These are phyloP conservation scores for Annona squamosa DNA, from an alignment of 164 flowering plant species.

Conservation along the genomic window DNA sequence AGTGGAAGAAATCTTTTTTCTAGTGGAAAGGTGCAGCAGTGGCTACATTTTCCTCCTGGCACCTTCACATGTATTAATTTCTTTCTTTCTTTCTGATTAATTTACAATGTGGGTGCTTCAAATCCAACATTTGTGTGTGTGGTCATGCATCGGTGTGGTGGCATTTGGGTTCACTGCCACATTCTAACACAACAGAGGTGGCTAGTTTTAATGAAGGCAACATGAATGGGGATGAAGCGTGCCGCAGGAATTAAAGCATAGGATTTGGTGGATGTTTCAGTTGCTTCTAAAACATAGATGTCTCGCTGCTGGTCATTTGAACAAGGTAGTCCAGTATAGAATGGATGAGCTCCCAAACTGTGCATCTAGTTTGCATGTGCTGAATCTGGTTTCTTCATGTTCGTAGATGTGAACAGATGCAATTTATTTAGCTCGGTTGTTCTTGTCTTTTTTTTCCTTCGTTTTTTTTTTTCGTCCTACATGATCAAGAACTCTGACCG, in stretches of 20 bases:
- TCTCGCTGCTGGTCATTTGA: slow-evolving; percentile 74
- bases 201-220: slow-evolving; percentile 45
- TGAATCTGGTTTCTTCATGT: slow-evolving; percentile 16
- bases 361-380: slow-evolving; percentile 49
- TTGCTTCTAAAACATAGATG: slow-evolving; percentile 59
- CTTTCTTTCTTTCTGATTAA: no score
- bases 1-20: no score
- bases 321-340: slow-evolving; percentile 68
- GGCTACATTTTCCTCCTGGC: no score
- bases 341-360: slow-evolving; percentile 70
- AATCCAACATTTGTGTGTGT: slow-evolving; percentile 32
- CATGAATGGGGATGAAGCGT: slow-evolving; percentile 71
- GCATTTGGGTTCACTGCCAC: slow-evolving; percentile 20
- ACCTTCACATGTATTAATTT: no score
- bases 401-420: no score
- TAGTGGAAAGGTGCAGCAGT: no score
- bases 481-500: no score
- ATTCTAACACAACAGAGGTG: slow-evolving; percentile 33
- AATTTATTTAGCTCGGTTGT: no score
- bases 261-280: slow-evolving; percentile 54
- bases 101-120: slow-evolving; percentile 32
- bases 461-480: no score
- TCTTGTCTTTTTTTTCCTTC: no score
- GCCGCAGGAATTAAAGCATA: slow-evolving; percentile 44
- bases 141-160: slow-evolving; percentile 32